Conservation (phyloP, 2,329 filamentous ascomycete genomes). For the Cadophora sp. region DNA sequence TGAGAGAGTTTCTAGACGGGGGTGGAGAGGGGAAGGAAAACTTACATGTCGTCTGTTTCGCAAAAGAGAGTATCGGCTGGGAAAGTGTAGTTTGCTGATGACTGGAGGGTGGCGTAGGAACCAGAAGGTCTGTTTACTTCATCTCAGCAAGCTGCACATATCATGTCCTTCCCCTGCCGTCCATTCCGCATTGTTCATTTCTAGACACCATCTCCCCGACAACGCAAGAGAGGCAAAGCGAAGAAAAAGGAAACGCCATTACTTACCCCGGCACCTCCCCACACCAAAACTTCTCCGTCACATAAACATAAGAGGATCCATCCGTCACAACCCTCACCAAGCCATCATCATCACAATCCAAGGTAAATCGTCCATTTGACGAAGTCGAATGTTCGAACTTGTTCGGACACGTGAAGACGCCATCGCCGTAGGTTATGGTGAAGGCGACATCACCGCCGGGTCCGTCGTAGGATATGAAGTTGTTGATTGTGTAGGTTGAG, state of each 20-base stretch:
- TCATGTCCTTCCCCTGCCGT: too few species aligned
- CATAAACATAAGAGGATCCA: constrained; percentile 11
- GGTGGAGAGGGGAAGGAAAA: not conserved
- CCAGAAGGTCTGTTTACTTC: not conserved
- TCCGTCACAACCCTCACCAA: constrained; percentile 9
- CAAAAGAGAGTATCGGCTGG: constrained; percentile 10
- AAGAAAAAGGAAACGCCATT: not conserved
- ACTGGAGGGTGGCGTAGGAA: not conserved
- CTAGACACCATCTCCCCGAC: too few species aligned
- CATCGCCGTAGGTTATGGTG: constrained; percentile 10
- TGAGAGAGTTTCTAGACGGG: not conserved
- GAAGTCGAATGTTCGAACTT: not conserved
- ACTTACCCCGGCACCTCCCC: not conserved
- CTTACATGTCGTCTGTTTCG: constrained; percentile 18
- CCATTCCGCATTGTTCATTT: too few species aligned
- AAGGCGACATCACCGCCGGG: constrained; percentile 15
- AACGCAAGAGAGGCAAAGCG: not conserved
- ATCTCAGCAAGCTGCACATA: too few species aligned
- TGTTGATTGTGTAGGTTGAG: constrained; percentile 14
- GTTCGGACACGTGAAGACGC: constrained; percentile 8
- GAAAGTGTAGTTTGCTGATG: constrained; percentile 15
- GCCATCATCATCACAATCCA: constrained; percentile 13
- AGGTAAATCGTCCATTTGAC: constrained; percentile 2
- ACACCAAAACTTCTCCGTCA: constrained; percentile 12
- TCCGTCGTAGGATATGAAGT: constrained; percentile 16